Evolutionary conservation across 495 filamentous ascomycete genomes (phyloP), one percentile per base, ranked within the genome.

Genomic region (Neurospora africana): DNA sequence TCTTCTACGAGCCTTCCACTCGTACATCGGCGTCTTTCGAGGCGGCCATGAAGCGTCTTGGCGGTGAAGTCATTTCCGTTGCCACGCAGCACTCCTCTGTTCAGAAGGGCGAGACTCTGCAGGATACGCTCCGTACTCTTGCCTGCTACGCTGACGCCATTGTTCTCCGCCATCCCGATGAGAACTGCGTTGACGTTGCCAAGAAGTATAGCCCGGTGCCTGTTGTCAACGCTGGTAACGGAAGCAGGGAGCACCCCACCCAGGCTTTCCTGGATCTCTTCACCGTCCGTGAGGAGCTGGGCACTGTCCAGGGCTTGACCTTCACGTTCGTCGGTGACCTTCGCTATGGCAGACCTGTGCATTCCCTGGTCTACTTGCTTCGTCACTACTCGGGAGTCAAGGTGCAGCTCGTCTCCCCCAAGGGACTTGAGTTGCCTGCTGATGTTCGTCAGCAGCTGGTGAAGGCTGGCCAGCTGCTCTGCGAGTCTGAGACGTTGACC

Each of bases 211-310:
- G 92, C 44, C 88, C 89, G 35, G 92, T 97, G 2, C 95, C 95
- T 2, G 89, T 99, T 78, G 94, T 99, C 84, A 99, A 99, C 78
- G 95, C 93, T 75, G 95, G 95, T 68, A 99, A 98, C 79, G 95
- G 95, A 72, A 91, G 90, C 80, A 87, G 92, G 75, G 95, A 99
- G 83, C 95, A 99, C 81, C 95, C 95, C 4, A 98, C 96, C 0
- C 95, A 99, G 82, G 95, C 95, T 5, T 94, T 99, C 89, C 87
- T 98, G n/a, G 95, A 99, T 78, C 89, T 99, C 74, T 98, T 97
- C 86, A 99, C 95, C 43, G 98, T 99, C 80, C 91, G 96, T 70
- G 94, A 99, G 82, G 95, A 99, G 82, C 86, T 98, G 23, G 95
- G 95, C 71, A 97, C 93, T 5, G 95, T 98, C 69, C 92, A 92